A percentile compares a stretch with the other conserved stretches of the same genome.
Conservation (phyloP, 768 basidiomycete species). For the Fibroporia radiculosa region DNA sequence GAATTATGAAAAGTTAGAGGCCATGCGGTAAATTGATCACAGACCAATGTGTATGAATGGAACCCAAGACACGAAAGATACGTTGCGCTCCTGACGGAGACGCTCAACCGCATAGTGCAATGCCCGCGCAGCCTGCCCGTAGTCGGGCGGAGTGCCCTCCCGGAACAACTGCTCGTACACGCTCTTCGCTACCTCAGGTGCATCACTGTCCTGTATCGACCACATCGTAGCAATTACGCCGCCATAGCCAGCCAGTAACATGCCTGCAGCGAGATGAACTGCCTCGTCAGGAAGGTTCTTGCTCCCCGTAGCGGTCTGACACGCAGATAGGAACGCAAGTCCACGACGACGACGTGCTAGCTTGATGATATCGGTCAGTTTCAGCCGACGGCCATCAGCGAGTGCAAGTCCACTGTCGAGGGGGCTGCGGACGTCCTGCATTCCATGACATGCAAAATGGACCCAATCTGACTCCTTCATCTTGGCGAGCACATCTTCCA, state of each 20-base stretch:
- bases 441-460: constrained; percentile 24
- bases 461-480: constrained; percentile 12
- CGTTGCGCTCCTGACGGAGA: background rate
- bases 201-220: constrained; percentile 32
- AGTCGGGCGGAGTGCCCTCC: background rate
- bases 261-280: constrained; percentile 35
- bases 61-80: background rate
- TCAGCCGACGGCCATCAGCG: constrained; percentile 11
- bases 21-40: too few relatives aligned
- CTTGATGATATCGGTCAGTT: constrained; percentile 15
- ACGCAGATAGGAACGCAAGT: constrained; percentile 40
- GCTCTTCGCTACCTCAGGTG: constrained; percentile 23
- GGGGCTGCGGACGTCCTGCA: constrained; percentile 18
- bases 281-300: constrained; percentile 28
- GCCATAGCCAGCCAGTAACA: constrained; percentile 26
- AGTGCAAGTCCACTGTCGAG: constrained; percentile 22
- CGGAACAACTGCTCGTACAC: constrained; percentile 21
- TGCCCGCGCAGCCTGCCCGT: background rate
- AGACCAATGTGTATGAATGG: background rate
- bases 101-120: background rate
- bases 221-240: constrained; percentile 37
- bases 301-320: constrained; percentile 30
- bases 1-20: too few relatives aligned
- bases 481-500: constrained; percentile 5
- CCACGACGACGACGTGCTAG: constrained; percentile 12